phyloP scores from a whole-genome alignment of 805 yeast species.

The Saturnispora kantuleensis region DNA sequence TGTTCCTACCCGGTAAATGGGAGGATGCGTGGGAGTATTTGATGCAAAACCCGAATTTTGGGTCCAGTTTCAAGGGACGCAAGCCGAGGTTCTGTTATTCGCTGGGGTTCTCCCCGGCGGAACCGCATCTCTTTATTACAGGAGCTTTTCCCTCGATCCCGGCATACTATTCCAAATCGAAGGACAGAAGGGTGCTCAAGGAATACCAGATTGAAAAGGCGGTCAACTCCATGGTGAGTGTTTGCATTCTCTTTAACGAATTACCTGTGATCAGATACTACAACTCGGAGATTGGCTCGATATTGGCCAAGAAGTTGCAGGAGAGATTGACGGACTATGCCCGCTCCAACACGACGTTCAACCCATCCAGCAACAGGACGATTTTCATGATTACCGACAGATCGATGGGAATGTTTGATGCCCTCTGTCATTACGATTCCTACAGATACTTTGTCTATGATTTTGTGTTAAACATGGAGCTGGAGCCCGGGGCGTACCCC shows the following conservation, averaged over 20 bases:
- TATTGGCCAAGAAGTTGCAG: slow-evolving; percentile 65
- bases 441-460: slow-evolving; percentile 93
- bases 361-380: slow-evolving; percentile 40
- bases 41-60: slow-evolving; percentile 9
- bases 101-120: slow-evolving; percentile 53
- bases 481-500: slow-evolving; percentile 19
- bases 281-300: slow-evolving; percentile 40
- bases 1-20: slow-evolving; percentile 51
- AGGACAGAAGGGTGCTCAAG: slow-evolving; percentile 47
- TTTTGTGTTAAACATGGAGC: slow-evolving; percentile 27
- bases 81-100: slow-evolving; percentile 25
- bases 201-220: slow-evolving; percentile 46
- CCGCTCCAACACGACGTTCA: slow-evolving; percentile 55
- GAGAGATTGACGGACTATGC: slow-evolving; percentile 64
- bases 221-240: slow-evolving; percentile 55
- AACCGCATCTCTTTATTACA: slow-evolving; percentile 63
- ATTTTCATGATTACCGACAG: slow-evolving; percentile 74
- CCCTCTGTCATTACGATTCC: slow-evolving; percentile 78
- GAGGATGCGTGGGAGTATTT: slow-evolving; percentile 17
- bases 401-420: slow-evolving; percentile 72
- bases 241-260: slow-evolving; percentile 76
- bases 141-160: slow-evolving; percentile 54
- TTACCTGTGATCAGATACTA: slow-evolving; percentile 79
- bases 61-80: background rate
- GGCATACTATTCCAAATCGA: slow-evolving; percentile 53